Evolutionary conservation across 441 rosid genomes (phyloP).

Genomic region (Erysimum cheiri): DNA sequence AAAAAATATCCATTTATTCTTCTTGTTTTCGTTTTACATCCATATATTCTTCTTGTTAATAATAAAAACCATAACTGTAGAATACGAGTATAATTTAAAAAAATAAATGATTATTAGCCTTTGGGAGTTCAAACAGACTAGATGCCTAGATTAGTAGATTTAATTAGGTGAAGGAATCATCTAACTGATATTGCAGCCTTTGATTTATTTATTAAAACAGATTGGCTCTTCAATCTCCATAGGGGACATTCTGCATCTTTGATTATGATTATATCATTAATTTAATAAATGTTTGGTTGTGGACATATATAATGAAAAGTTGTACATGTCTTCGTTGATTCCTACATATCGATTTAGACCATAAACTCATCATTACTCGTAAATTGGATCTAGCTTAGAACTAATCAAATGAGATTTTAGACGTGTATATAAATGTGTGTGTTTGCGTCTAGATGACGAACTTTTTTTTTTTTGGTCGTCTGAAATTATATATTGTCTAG

Average conservation of each 20-base stretch:
- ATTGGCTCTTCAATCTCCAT: constrained; percentile 43
- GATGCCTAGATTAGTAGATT: constrained; percentile 16
- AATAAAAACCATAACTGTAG: not conserved
- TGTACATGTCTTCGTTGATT: constrained; percentile 42
- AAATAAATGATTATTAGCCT: constrained; percentile 16
- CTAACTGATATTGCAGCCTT: constrained; percentile 27
- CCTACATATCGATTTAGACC: constrained; percentile 33
- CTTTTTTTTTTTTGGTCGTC: too few species aligned
- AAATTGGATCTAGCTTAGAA: constrained; percentile 18
- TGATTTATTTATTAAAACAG: constrained; percentile 21
- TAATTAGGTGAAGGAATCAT: constrained; percentile 34
- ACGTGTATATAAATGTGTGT: constrained; percentile 6
- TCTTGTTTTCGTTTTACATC: not conserved
- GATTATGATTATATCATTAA: constrained; percentile 8
- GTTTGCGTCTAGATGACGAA: not conserved
- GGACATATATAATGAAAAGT: constrained; percentile 21
- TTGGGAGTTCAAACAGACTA: constrained; percentile 35
- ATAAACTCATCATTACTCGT: constrained; percentile 30
- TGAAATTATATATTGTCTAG: too few species aligned
- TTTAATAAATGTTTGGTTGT: constrained; percentile 16
- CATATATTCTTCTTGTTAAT: not conserved
- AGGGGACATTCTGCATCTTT: constrained; percentile 33
- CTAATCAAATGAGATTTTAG: constrained; percentile 26
- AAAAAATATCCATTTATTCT: constrained; percentile 16
- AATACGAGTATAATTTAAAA: constrained; percentile 8